These are phyloP conservation scores for Metschnikowia reukaufii DNA, from an alignment of 805 yeast genomes.

Conservation along the genomic window DNA sequence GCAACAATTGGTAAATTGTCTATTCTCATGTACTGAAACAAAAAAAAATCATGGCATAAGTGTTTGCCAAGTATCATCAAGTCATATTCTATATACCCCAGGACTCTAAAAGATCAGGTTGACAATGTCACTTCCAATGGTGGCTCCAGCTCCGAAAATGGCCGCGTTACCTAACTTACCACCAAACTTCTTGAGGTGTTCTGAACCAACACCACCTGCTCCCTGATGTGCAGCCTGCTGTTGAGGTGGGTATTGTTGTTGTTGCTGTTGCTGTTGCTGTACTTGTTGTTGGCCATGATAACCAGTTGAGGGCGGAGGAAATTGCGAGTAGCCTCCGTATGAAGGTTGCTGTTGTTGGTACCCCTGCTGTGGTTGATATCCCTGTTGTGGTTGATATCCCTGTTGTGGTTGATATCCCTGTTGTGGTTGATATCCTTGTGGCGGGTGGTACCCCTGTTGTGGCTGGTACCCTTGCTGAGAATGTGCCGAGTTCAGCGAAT, in stretches of 20 bases:
- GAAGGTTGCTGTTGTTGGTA: constrained; percentile 26
- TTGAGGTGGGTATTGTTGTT: constrained; percentile 24
- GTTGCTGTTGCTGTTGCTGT: constrained; percentile 18
- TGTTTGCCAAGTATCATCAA: background rate
- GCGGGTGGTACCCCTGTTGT: constrained; percentile 9
- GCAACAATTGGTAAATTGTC: too few species aligned
- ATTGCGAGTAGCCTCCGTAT: constrained; percentile 42
- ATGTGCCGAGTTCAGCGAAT: constrained; percentile 18
- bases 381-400: constrained; percentile 5
- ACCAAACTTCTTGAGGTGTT: constrained; percentile 62
- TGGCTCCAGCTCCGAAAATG: constrained; percentile 95
- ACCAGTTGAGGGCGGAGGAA: constrained; percentile 51
- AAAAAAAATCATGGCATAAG: too few species aligned
- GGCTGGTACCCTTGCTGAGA: constrained; percentile 10
- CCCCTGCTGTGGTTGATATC: constrained; percentile 12
- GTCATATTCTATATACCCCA: background rate
- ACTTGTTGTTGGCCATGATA: constrained; percentile 40
- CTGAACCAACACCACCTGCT: constrained; percentile 15
- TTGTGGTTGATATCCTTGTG: constrained; percentile 9
- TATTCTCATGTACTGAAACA: too few species aligned
- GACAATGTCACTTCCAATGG: constrained; percentile 81
- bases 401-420: constrained; percentile 12
- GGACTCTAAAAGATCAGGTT: constrained; percentile 59
- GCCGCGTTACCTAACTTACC: constrained; percentile 89
- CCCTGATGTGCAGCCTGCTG: constrained; percentile 12